These are phyloP conservation scores for Plasmodium vinckei DNA, from an alignment of 169 alveolate genomes.

Conservation along the genomic window DNA sequence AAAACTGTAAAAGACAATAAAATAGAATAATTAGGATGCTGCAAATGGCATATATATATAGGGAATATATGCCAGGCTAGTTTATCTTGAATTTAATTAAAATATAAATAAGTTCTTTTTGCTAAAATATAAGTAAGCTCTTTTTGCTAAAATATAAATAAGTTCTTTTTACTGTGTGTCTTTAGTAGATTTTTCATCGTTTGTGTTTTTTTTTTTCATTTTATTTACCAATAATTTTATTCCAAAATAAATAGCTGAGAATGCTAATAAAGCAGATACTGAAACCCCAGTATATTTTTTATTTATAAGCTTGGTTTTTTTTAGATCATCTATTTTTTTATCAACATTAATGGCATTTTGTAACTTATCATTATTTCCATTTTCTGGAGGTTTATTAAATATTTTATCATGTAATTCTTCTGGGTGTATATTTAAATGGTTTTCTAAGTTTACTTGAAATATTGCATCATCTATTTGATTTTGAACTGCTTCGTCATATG, in stretches of 20 bases:
- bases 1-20: no score
- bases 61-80: no score
- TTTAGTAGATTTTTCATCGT: no score
- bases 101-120: no score
- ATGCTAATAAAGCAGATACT: constrained; percentile 1
- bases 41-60: no score
- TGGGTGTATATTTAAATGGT: not conserved
- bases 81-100: no score
- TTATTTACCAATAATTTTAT: not conserved
- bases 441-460: constrained; percentile 10
- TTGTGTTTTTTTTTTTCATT: no score
- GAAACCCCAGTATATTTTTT: not conserved
- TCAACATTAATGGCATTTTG: constrained; percentile 28
- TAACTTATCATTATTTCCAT: not conserved
- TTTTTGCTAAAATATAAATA: no score
- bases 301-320: constrained; percentile 20
- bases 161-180: no score
- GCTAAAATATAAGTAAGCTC: no score
- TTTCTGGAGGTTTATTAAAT: not conserved
- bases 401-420: constrained; percentile 1
- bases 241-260: constrained; percentile 21
- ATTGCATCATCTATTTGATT: constrained; percentile 17
- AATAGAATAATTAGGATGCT: no score
- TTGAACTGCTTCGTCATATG: constrained; percentile 16
- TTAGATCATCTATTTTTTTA: constrained; percentile 12